phyloP scores from a whole-genome alignment of 2,329 filamentous ascomycete species.

The Venturia pyrina region DNA sequence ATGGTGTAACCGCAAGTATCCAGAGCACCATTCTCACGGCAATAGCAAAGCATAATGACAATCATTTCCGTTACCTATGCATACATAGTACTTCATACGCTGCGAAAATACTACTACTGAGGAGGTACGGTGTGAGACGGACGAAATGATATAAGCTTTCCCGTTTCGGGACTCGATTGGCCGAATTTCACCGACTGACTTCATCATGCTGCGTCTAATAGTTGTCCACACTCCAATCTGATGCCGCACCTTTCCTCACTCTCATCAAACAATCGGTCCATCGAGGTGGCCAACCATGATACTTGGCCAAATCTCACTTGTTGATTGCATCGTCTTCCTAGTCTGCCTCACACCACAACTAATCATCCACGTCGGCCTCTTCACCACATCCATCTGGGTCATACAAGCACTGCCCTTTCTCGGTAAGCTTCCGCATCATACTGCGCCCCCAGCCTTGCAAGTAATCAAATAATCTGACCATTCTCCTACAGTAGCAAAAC shows the following conservation, averaged over 20 bases:
- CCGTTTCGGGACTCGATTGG: neutral
- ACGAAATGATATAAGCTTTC: neutral
- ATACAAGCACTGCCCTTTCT: slow-evolving; percentile 60
- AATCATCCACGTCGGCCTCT: slow-evolving; percentile 54
- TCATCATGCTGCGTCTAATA: neutral
- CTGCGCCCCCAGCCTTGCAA: neutral
- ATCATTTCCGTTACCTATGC: no score
- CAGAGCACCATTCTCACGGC: no score
- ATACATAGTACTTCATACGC: no score
- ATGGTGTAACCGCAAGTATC: no score
- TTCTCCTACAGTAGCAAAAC: slow-evolving; percentile 39
- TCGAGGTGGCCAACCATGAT: slow-evolving; percentile 46
- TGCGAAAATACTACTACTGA: no score
- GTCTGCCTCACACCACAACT: slow-evolving; percentile 62
- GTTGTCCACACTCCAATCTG: neutral
- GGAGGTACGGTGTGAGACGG: neutral
- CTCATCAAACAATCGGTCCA: neutral
- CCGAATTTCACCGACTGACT: neutral
- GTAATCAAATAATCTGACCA: slow-evolving; percentile 15
- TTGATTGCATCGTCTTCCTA: slow-evolving; percentile 67
- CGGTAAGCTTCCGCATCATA: slow-evolving; percentile 35
- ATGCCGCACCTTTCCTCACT: neutral
- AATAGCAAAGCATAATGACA: no score
- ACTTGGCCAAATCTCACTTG: slow-evolving; percentile 60
- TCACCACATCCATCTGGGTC: slow-evolving; percentile 47